Base-by-base conservation (phyloP, 768 basidiomycete species). In the Suillus weaverae region DNA sequence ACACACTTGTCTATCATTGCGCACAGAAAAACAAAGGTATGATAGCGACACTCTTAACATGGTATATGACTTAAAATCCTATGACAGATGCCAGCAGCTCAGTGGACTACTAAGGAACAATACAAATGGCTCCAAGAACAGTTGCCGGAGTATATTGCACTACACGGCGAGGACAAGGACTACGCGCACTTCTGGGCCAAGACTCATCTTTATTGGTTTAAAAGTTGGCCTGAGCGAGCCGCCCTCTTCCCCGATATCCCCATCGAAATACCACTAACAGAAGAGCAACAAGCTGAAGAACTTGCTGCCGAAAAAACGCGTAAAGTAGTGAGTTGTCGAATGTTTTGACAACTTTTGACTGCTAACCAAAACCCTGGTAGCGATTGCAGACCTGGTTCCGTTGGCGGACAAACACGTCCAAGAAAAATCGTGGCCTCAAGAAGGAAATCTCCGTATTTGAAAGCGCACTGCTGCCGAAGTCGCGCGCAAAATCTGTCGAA, bases 381-480 rank as follows among this genome's bases (percentile, higher is more conserved):
- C 46, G 16, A 60, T 22, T 64, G 9, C 35, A 4, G 11, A 64
- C 57, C 9, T 64, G 63, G 63, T 64, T 46, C 18, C 30, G 26
- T 38, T 64, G 63, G 63, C 7, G 26, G 22, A 22, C 46, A 11
- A 60, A 60, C 16, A 11, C 35, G 1, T 64, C 57, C 32, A 38
- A 60, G 35, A 38, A 38, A 41, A 36, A 16, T 22, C 20, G 48
- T 1, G 30, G 18, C 16, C 5, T 50, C 6, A 60, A 64, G n/a
- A 60, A 50, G 38, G 39, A 38, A 13, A 51, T 18, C 18, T 59
- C 63, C 6, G 20, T 50, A 20, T 64, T 60, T 5, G 57, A 64
- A 16, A 35, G 9, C 2, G 48, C 46, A 16, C 16, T 60, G 16
- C 11, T 33, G 20, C 32, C 32, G 10, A 64, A 64, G 39, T 57